These are phyloP conservation scores for Cryphonectria radicalis DNA, from an alignment of 2,329 filamentous ascomycete genomes.

Conservation along the genomic window DNA sequence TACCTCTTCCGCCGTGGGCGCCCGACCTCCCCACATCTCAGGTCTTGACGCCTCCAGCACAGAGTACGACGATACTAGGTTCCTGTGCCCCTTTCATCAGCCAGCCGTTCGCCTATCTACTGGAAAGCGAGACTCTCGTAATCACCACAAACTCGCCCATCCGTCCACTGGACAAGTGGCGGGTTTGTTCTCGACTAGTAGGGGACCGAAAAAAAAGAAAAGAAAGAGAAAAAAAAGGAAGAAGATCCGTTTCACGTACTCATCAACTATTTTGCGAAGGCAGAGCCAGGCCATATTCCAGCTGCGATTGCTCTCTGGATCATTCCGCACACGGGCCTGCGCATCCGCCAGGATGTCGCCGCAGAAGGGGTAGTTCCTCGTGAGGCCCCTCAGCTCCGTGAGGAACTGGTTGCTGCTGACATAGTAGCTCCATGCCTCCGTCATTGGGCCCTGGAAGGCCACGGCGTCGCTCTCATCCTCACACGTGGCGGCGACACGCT, in stretches of 20 bases:
- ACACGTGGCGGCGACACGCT: constrained; percentile 64
- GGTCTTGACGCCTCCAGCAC: constrained; percentile 62
- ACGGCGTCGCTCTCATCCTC: constrained; percentile 63
- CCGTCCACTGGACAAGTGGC: neutral
- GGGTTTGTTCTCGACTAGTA: neutral
- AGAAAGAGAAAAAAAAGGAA: neutral
- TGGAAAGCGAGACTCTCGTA: neutral
- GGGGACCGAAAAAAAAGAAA: neutral
- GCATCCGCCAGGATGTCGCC: constrained; percentile 69
- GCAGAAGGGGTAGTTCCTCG: constrained; percentile 69
- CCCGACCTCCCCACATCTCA: constrained; percentile 70
- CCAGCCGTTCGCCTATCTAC: neutral
- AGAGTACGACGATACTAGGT: constrained; percentile 65
- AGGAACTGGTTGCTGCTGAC: constrained; percentile 72
- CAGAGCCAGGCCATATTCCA: constrained; percentile 81
- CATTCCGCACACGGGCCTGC: constrained; percentile 63
- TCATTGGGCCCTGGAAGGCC: constrained; percentile 67
- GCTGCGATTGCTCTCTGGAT: constrained; percentile 69
- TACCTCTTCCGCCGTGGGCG: constrained; percentile 60
- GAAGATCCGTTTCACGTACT: constrained; percentile 50
- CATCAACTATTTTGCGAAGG: constrained; percentile 66
- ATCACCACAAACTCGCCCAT: neutral
- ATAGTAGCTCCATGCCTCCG: constrained; percentile 72
- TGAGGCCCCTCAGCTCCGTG: constrained; percentile 70
- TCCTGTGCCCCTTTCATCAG: constrained; percentile 43